A percentile compares a stretch with the other conserved stretches of the same genome.
Conservation (phyloP, 495 filamentous ascomycete genomes). For the Talaromyces borbonicus region DNA sequence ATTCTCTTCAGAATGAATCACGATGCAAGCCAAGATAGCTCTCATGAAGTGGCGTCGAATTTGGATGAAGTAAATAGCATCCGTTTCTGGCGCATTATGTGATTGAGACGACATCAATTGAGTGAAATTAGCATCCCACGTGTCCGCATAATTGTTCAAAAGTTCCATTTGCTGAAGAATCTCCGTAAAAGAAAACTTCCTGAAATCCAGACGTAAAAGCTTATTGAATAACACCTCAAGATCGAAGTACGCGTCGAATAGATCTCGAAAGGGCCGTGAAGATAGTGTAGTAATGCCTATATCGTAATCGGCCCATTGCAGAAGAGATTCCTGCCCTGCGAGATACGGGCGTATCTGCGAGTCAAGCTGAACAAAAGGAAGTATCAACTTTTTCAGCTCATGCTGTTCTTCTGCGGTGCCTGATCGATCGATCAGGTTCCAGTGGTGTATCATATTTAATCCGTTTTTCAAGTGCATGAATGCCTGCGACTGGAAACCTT, state of each 20-base stretch:
- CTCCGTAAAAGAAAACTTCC: not conserved
- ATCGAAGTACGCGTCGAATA: conserved; percentile 3
- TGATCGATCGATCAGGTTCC: not conserved
- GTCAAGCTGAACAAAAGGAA: not conserved
- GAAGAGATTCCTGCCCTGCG: not conserved
- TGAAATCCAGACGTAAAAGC: conserved; percentile 1
- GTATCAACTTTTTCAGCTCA: not conserved
- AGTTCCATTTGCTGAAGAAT: not conserved
- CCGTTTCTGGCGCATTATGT: not conserved
- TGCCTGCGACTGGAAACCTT: conserved; percentile 2
- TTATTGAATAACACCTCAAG: conserved; percentile 3
- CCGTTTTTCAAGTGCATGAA: conserved; percentile 8
- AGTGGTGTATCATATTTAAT: conserved; percentile 5
- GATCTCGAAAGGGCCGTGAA: not conserved
- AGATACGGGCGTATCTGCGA: conserved; percentile 6
- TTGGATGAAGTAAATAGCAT: not conserved
- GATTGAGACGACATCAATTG: not conserved
- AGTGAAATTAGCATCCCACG: not conserved
- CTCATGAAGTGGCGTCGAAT: not conserved
- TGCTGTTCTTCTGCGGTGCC: not conserved
- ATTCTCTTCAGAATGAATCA: not conserved
- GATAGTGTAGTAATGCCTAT: not conserved
- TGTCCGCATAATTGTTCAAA: not conserved
- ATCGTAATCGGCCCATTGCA: not conserved
- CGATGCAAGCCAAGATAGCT: not conserved